Percentiles rank a stretch among this genome's conserved stretches.
phyloP scores from a whole-genome alignment of 768 basidiomycete species.

The Lentinus tigrinus region DNA sequence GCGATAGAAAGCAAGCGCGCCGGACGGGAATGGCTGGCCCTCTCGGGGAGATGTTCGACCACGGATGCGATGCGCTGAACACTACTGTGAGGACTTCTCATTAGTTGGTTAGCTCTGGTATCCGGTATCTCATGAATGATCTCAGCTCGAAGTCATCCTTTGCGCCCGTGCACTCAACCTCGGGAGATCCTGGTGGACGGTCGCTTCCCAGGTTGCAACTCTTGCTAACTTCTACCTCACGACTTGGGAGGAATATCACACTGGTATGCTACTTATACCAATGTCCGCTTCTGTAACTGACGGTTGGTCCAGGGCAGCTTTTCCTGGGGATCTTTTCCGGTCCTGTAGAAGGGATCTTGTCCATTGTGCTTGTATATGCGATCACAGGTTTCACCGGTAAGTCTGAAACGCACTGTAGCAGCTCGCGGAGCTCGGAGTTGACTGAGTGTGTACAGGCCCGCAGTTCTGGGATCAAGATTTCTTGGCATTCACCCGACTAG shows the following conservation, averaged over 20 bases:
- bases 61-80: slow-evolving; percentile 93
- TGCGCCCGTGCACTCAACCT: slow-evolving; percentile 83
- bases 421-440: not conserved
- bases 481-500: slow-evolving; percentile 55
- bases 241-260: slow-evolving; percentile 87
- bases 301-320: slow-evolving; percentile 57
- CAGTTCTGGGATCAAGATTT: slow-evolving; percentile 77
- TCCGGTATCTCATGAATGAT: not conserved
- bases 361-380: slow-evolving; percentile 75
- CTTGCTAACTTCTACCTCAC: slow-evolving; percentile 72
- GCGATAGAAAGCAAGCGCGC: slow-evolving; percentile 84
- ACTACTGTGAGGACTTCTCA: slow-evolving; percentile 66
- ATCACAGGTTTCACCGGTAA: slow-evolving; percentile 76
- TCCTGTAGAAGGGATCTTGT: slow-evolving; percentile 92
- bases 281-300: not conserved
- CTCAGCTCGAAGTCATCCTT: slow-evolving; percentile 86
- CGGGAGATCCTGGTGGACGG: slow-evolving; percentile 96
- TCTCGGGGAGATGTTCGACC: slow-evolving; percentile 97
- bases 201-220: slow-evolving; percentile 74
- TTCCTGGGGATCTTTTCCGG: slow-evolving; percentile 94
- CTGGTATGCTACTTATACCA: slow-evolving; percentile 43
- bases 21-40: slow-evolving; percentile 98
- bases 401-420: not conserved
- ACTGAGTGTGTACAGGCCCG: slow-evolving; percentile 52
- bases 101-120: not conserved